Evolutionary conservation across 805 yeast species (phyloP).

Genomic region (Saccharomycopsis javanensis): DNA sequence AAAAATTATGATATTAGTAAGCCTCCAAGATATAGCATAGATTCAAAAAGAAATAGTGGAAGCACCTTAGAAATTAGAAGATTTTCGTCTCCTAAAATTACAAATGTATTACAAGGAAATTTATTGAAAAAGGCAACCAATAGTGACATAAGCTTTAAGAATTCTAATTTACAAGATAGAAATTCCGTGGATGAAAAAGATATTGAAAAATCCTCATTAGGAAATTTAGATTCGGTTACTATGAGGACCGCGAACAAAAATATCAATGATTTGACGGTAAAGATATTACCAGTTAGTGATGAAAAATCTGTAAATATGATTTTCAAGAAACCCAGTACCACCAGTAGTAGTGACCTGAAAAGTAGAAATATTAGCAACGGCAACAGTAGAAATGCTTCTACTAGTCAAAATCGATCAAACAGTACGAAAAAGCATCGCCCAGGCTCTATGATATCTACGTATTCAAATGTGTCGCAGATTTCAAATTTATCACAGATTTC

Average conservation of each 20-base stretch:
- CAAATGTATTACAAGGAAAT: not conserved
- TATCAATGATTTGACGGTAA: slow-evolving; percentile 3
- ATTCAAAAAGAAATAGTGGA: not conserved
- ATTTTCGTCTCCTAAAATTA: slow-evolving; percentile 1
- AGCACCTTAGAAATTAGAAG: not conserved
- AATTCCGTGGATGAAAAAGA: not conserved
- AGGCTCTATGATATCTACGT: slow-evolving; percentile 14
- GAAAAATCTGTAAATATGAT: not conserved
- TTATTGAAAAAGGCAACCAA: not conserved
- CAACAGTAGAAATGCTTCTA: not conserved
- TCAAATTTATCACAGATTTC: slow-evolving; percentile 16
- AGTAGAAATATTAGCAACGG: not conserved
- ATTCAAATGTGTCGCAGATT: slow-evolving; percentile 14
- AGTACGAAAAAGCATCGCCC: slow-evolving; percentile 8
- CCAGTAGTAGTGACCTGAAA: not conserved
- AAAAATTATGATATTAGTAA: not conserved
- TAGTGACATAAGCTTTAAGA: not conserved
- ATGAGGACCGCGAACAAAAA: not conserved
- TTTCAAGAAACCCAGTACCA: not conserved
- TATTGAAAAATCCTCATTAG: not conserved
- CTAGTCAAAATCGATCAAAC: not conserved
- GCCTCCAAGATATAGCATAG: not conserved
- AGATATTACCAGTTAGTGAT: not conserved
- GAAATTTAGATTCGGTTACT: not conserved
- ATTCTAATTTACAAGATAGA: not conserved